Percentiles rank a stretch among this genome's conserved stretches.
Evolutionary conservation across 2,329 filamentous ascomycete species (phyloP).

Genomic region (Fusarium odoratissimum): DNA sequence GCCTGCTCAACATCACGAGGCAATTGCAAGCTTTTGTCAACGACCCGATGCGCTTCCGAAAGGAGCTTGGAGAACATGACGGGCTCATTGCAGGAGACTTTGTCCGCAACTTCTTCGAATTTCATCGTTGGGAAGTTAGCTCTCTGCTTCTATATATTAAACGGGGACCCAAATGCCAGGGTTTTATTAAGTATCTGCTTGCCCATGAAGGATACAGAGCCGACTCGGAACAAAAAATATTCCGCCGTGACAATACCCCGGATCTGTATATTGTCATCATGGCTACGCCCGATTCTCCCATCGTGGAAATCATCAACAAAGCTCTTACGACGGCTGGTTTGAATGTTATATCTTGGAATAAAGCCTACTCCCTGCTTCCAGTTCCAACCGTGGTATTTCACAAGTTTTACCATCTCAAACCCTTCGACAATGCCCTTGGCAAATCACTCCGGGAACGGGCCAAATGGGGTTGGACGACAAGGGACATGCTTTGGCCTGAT

Average conservation of each 20-base stretch:
- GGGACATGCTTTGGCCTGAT: neutral
- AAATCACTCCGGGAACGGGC: neutral
- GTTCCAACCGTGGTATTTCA: neutral
- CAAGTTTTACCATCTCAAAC: neutral
- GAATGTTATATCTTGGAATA: slow-evolving; percentile 4
- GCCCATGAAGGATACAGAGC: neutral
- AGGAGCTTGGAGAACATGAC: neutral
- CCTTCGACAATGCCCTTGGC: accelerated
- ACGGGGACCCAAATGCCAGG: neutral
- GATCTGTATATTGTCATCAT: neutral
- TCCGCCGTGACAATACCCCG: neutral
- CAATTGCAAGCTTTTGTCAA: neutral
- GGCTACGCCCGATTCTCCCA: neutral
- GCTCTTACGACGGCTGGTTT: neutral
- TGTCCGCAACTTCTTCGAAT: neutral
- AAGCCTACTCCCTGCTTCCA: neutral
- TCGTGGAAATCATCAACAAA: neutral
- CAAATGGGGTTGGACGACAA: neutral
- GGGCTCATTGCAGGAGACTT: neutral
- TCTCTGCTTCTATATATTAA: neutral
- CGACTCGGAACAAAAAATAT: neutral
- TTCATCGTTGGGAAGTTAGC: neutral
- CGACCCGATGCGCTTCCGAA: neutral
- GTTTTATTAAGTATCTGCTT: neutral
- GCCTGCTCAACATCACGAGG: neutral